These are phyloP conservation scores for Aureobasidium sp. DNA, from an alignment of 2,329 filamentous ascomycete genomes.

Conservation along the genomic window DNA sequence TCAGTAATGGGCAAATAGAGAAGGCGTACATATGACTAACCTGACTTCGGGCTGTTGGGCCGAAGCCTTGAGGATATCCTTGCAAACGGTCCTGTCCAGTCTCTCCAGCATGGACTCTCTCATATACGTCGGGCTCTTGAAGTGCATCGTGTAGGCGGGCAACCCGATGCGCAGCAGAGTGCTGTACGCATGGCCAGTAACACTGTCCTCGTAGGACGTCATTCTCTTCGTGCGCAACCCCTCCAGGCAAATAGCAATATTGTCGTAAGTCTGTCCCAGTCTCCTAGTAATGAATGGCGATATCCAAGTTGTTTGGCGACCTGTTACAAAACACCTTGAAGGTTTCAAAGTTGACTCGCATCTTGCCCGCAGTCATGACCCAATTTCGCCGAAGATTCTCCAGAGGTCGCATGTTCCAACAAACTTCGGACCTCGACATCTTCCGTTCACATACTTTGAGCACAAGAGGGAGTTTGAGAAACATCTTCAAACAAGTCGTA, in stretches of 20 bases:
- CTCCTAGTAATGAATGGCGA: not conserved
- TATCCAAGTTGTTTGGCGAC: not conserved
- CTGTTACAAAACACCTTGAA: conserved; percentile 8
- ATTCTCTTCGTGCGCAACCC: conserved; percentile 9
- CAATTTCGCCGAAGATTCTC: conserved; percentile 2
- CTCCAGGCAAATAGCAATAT: conserved; percentile 6
- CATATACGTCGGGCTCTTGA: conserved; percentile 66
- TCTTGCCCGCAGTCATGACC: not conserved
- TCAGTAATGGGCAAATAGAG: not conserved
- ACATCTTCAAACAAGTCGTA: not conserved
- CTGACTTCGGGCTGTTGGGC: conserved; percentile 62
- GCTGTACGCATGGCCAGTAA: conserved; percentile 38
- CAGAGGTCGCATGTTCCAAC: not conserved
- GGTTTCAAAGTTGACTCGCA: not conserved
- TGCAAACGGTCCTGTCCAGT: conserved; percentile 59
- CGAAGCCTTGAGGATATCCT: conserved; percentile 66
- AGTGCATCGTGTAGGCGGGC: conserved; percentile 61
- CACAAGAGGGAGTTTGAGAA: too few relatives aligned
- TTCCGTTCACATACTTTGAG: not conserved
- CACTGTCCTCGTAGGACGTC: conserved; percentile 18
- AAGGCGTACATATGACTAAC: conserved; percentile 33
- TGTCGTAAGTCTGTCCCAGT: not conserved
- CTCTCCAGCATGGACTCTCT: conserved; percentile 65
- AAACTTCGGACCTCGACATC: not conserved
- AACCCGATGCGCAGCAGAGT: conserved; percentile 52